These are phyloP conservation scores for Lasiodiplodia sp. DNA, from an alignment of 2,329 filamentous ascomycete species.

Conservation along the genomic window DNA sequence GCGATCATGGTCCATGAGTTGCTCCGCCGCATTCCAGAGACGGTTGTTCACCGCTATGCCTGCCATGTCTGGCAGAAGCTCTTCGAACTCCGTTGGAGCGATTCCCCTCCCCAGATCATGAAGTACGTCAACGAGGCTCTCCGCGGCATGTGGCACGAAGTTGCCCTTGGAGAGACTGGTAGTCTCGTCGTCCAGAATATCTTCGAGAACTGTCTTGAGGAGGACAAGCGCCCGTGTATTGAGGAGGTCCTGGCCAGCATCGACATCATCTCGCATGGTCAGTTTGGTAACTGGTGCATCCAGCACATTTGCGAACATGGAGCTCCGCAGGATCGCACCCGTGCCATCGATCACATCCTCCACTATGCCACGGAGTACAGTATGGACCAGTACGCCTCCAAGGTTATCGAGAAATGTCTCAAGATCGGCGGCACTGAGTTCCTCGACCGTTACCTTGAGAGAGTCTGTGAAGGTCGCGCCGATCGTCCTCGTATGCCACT, in stretches of 20 bases:
- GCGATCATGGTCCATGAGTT: constrained; percentile 98
- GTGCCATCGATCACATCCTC: constrained; percentile 94
- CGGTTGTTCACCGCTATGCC: constrained; percentile 96
- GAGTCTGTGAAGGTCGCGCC: constrained; percentile 87
- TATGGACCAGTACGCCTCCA: constrained; percentile 98
- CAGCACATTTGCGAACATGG: constrained; percentile 99
- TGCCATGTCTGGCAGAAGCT: constrained; percentile 99
- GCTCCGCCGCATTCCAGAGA: constrained; percentile 92
- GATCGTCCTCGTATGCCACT: constrained; percentile 95
- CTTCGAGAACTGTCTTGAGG: constrained; percentile 98
- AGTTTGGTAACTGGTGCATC: constrained; percentile 99
- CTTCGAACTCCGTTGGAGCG: constrained; percentile 95
- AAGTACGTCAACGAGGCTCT: constrained; percentile 96
- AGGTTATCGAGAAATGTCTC: constrained; percentile 98
- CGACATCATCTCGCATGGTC: constrained; percentile 93
- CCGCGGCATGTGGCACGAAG: constrained; percentile 97
- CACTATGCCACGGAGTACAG: constrained; percentile 94
- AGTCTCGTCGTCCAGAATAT: constrained; percentile 99
- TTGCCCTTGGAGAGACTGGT: constrained; percentile 94
- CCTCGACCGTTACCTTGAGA: constrained; percentile 87
- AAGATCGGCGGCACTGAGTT: constrained; percentile 95
- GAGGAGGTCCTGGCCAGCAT: constrained; percentile 95
- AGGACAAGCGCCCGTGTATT: constrained; percentile 98
- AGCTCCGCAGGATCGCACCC: constrained; percentile 85
- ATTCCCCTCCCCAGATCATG: constrained; percentile 97